phyloP scores from a whole-genome alignment of 2,329 filamentous ascomycete species.

The Hirsutella minnesotensis region DNA sequence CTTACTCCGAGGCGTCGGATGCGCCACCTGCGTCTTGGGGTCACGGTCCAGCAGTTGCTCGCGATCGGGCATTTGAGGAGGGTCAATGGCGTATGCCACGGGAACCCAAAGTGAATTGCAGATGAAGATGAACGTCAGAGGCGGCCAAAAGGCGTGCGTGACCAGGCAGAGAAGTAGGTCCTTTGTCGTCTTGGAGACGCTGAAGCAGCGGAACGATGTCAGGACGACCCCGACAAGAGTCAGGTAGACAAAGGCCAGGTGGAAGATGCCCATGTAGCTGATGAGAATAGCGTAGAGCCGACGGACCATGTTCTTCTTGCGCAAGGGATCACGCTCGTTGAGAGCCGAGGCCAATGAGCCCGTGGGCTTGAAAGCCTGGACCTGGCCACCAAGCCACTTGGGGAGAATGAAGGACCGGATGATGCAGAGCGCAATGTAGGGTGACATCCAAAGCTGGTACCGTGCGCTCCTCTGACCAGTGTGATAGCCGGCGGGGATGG shows the following conservation, averaged over 20 bases:
- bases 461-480: slow-evolving; percentile 44
- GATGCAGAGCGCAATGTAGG: slow-evolving; percentile 46
- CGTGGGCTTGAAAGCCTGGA: slow-evolving; percentile 48
- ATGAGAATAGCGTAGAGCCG: slow-evolving; percentile 42
- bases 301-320: slow-evolving; percentile 37
- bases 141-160: slow-evolving; percentile 51
- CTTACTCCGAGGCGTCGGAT: slow-evolving; percentile 38
- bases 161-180: slow-evolving; percentile 38
- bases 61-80: slow-evolving; percentile 44
- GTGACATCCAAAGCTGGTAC: slow-evolving; percentile 51
- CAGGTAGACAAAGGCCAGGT: slow-evolving; percentile 41
- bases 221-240: slow-evolving; percentile 37
- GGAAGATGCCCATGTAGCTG: slow-evolving; percentile 44
- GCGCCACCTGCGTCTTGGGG: slow-evolving; percentile 39
- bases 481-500: slow-evolving; percentile 46
- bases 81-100: slow-evolving; percentile 47
- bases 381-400: slow-evolving; percentile 45
- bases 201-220: slow-evolving; percentile 38
- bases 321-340: slow-evolving; percentile 43
- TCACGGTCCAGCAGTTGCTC: slow-evolving; percentile 45
- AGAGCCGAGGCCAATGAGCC: slow-evolving; percentile 43
- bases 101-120: slow-evolving; percentile 46
- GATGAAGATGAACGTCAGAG: slow-evolving; percentile 43
- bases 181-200: slow-evolving; percentile 21
- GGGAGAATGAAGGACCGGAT: slow-evolving; percentile 46